Evolutionary conservation across 305 asterid species (phyloP).

Genomic region (Fraxinus xanthoxyloides): DNA sequence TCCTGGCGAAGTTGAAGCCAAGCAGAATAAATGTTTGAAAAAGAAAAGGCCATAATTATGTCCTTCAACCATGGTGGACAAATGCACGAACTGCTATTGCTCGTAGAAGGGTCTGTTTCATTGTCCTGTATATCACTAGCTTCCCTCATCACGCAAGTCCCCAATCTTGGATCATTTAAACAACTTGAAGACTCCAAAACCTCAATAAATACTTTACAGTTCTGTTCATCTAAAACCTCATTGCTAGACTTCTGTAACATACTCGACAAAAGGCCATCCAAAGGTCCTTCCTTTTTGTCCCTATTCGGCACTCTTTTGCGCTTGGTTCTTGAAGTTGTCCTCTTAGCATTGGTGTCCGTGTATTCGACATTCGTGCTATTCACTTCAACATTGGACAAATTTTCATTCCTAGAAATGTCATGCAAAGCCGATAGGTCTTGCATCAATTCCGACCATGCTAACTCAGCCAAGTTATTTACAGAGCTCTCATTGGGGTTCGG

Average conservation of each 20-base stretch:
- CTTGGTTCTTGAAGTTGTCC: conserved; percentile 35
- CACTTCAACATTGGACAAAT: conserved; percentile 25
- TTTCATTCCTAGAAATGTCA: conserved; percentile 25
- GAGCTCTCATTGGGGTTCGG: conserved; percentile 27
- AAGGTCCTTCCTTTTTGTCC: conserved; percentile 34
- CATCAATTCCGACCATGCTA: conserved; percentile 75
- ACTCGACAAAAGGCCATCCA: conserved; percentile 38
- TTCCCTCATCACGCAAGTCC: conserved; percentile 48
- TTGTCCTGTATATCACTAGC: conserved; percentile 24
- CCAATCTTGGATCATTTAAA: conserved; percentile 50
- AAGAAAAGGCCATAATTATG: conserved; percentile 52
- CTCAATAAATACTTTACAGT: conserved; percentile 36
- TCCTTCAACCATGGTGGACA: conserved; percentile 84
- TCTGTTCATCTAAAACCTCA: conserved; percentile 45
- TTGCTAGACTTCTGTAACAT: conserved; percentile 40
- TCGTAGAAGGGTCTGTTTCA: conserved; percentile 32
- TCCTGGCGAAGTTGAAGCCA: conserved; percentile 52
- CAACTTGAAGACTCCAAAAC: conserved; percentile 57
- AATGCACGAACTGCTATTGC: conserved; percentile 35
- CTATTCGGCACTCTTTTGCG: conserved; percentile 31
- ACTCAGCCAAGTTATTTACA: conserved; percentile 48
- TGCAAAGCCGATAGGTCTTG: conserved; percentile 58
- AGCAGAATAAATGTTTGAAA: conserved; percentile 60
- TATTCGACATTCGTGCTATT: conserved; percentile 31
- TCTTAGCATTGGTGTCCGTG: conserved; percentile 25